Evolutionary conservation across 169 alveolate genomes (phyloP), one percentile per base, ranked within the genome.

Genomic region (Blepharisma undulans): DNA sequence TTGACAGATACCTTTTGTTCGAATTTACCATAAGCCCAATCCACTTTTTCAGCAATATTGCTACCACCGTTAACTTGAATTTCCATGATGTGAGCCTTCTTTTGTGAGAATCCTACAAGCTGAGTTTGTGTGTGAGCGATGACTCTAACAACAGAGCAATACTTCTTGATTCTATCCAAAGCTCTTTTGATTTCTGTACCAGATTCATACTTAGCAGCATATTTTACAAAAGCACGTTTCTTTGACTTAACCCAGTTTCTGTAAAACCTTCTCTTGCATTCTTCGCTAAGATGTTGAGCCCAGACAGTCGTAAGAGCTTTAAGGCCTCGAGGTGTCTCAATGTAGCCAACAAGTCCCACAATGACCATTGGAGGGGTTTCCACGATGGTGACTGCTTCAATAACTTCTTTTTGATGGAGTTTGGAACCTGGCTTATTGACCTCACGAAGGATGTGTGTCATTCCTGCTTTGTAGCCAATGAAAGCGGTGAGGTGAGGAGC

Each of bases 381-480:
- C 60, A 99, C 96, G 89, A 99, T 97, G 82, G 99, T 99, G 29
- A 99, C 99, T 48, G 99, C 99, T 97, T 99, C 99, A 30, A 99
- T 99, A 87, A 98, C 98, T 95, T 99, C 99, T 97, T 99, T 99
- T 98, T 99, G 99, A 98, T 99, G 99, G 89, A 99, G 96, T 96
- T 98, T 98, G 74, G 99, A 99, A 27, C 99, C 99, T 27, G 99
- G 99, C 95, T 97, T 98, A 88, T 98, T 99, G 88, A 98, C 99
- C 93, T 98, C 99, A 91, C 99, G 98, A 84, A 99, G 99, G 77
- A 99, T 98, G 97, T 99, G 99, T 76, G 99, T 99, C 99, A 99
- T 99, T 91, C 99, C 99, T 85, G 99, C 99, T 97, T 99, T 99
- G 98, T 98, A 99, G 91, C 99, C 99, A 98, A 98, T 97, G 97